Conservation (phyloP, 345 rosid species). For the Psidium friedrichsthalianum region DNA sequence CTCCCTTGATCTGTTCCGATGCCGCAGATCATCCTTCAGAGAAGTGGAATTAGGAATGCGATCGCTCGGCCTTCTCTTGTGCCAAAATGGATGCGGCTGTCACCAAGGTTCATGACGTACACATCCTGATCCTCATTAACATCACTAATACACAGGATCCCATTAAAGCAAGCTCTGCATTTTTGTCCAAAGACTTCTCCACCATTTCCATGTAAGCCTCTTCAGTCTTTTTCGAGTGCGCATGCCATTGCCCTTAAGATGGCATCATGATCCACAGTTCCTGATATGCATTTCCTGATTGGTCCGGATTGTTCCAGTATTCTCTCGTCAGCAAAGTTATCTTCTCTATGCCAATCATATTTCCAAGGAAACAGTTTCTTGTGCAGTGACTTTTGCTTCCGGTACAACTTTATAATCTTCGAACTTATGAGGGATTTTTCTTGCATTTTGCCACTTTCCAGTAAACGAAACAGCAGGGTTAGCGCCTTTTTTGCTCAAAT, state of each 20-base stretch:
- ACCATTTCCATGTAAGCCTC: slow-evolving; percentile 93
- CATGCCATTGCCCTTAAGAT: slow-evolving; percentile 79
- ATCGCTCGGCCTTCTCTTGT: slow-evolving; percentile 77
- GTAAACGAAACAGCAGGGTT: slow-evolving; percentile 21
- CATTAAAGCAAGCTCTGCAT: slow-evolving; percentile 92
- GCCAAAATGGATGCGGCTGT: slow-evolving; percentile 81
- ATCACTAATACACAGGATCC: slow-evolving; percentile 92
- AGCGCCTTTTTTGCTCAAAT: slow-evolving; percentile 17
- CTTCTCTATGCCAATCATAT: slow-evolving; percentile 96
- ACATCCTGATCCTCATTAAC: slow-evolving; percentile 98
- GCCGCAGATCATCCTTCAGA: slow-evolving; percentile 53
- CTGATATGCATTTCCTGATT: slow-evolving; percentile 77
- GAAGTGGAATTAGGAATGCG: slow-evolving; percentile 52
- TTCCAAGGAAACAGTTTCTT: slow-evolving; percentile 96
- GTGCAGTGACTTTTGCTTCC: slow-evolving; percentile 79
- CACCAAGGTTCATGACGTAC: slow-evolving; percentile 95
- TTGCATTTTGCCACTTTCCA: slow-evolving; percentile 37
- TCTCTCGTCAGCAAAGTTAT: slow-evolving; percentile 48
- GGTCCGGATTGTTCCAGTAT: slow-evolving; percentile 51
- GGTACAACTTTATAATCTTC: slow-evolving; percentile 54
- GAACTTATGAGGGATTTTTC: slow-evolving; percentile 50
- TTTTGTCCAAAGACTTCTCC: slow-evolving; percentile 69
- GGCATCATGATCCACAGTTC: slow-evolving; percentile 62
- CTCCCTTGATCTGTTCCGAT: slow-evolving; percentile 73
- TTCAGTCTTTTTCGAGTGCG: slow-evolving; percentile 64